A percentile compares a stretch with the other conserved stretches of the same genome.
Conservation (phyloP, 805 yeast genomes). For the Metschnikowia gelsemii region DNA sequence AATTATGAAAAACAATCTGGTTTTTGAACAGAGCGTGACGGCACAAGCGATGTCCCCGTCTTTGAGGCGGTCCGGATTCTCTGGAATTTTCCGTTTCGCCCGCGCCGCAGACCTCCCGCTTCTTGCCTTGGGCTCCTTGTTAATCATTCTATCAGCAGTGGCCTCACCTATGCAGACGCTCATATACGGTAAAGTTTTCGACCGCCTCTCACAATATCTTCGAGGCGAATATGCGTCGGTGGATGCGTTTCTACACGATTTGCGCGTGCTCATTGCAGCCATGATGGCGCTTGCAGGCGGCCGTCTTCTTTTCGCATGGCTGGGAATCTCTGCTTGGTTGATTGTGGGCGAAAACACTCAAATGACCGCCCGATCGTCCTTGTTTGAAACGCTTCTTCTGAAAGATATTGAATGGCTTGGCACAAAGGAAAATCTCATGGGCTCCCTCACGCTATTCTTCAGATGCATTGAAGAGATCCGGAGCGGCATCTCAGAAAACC, state of each 20-base stretch:
- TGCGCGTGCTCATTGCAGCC: conserved; percentile 29
- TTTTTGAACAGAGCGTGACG: neutral
- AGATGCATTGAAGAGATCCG: conserved; percentile 74
- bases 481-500: conserved; percentile 63
- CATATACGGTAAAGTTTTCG: conserved; percentile 64
- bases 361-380: conserved; percentile 46
- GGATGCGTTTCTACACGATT: conserved; percentile 24
- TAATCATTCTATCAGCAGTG: conserved; percentile 53
- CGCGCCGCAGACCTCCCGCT: conserved; percentile 13
- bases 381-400: conserved; percentile 47
- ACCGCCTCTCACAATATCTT: conserved; percentile 29
- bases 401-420: conserved; percentile 66
- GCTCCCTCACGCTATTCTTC: conserved; percentile 63
- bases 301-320: conserved; percentile 44
- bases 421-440: conserved; percentile 50
- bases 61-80: neutral
- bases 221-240: conserved; percentile 28
- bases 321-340: conserved; percentile 62
- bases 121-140: conserved; percentile 16
- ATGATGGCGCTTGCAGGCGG: conserved; percentile 35
- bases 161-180: conserved; percentile 63
- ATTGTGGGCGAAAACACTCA: conserved; percentile 71
- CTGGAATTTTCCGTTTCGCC: conserved; percentile 17
- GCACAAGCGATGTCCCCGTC: neutral
- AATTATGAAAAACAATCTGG: neutral